A percentile compares a stretch with the other conserved stretches of the same genome.
Evolutionary conservation across 306 rosid species (phyloP).

Genomic region (Gillenia trifoliata): DNA sequence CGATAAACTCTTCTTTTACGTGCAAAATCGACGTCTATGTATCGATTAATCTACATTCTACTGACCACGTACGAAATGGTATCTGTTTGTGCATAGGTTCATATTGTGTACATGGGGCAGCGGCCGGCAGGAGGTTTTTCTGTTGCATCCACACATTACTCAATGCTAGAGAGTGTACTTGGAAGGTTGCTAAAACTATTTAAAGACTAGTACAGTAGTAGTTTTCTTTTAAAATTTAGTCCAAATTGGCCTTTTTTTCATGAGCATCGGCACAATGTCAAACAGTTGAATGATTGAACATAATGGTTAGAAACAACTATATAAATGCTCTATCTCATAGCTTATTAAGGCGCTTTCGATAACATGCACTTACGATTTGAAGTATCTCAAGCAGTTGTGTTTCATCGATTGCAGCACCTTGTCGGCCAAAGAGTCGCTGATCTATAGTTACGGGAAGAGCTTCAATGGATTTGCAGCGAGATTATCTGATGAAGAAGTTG

Average conservation of each 20-base stretch:
- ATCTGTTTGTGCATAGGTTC: conserved; percentile 11
- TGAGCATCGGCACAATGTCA: no score
- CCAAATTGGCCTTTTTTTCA: no score
- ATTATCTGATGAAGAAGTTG: conserved; percentile 31
- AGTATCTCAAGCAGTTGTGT: neutral
- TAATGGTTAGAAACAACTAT: no score
- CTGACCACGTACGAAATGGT: neutral
- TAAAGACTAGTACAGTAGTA: neutral
- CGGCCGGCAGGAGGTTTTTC: conserved; percentile 8
- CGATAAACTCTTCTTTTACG: neutral
- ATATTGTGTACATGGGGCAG: conserved; percentile 30
- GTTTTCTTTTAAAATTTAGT: no score
- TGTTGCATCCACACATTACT: conserved; percentile 15
- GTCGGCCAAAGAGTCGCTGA: conserved; percentile 25
- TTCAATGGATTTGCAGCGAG: conserved; percentile 36
- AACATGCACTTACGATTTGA: neutral
- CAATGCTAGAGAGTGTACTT: conserved; percentile 25
- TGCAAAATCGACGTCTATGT: neutral
- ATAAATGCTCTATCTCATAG: no score
- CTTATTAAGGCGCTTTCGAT: no score
- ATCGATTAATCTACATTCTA: neutral
- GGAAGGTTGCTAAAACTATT: conserved; percentile 20
- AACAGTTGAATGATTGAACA: no score
- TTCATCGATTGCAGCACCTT: conserved; percentile 12
- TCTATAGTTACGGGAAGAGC: conserved; percentile 35